Conservation (phyloP, 768 basidiomycete genomes). For the Psilocybe tampanensis region DNA sequence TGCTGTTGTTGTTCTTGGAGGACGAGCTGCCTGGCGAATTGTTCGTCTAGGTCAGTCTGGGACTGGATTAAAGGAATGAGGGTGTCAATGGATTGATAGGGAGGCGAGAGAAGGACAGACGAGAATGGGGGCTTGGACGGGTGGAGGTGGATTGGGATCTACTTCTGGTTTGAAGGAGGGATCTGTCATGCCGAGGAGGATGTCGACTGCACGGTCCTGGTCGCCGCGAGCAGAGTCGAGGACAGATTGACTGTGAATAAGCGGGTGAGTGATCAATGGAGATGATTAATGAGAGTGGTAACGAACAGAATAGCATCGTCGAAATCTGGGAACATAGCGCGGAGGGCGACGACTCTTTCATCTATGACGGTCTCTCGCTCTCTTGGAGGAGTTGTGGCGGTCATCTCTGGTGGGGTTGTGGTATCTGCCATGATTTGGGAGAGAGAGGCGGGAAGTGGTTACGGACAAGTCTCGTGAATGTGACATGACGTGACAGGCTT, state of each 20-base stretch:
- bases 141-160: slow-evolving; percentile 28
- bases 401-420: background rate
- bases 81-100: slow-evolving; percentile 3
- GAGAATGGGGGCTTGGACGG: slow-evolving; percentile 24
- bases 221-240: slow-evolving; percentile 72
- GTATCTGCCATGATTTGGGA: background rate
- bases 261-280: background rate
- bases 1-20: slow-evolving; percentile 59
- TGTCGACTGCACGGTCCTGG: slow-evolving; percentile 77
- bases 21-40: slow-evolving; percentile 72
- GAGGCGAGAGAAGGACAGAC: slow-evolving; percentile 20
- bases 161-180: slow-evolving; percentile 57
- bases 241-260: slow-evolving; percentile 62
- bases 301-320: slow-evolving; percentile 72
- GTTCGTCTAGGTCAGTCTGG: slow-evolving; percentile 78
- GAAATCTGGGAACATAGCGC: slow-evolving; percentile 80
- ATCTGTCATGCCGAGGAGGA: slow-evolving; percentile 84
- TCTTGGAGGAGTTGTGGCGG: background rate
- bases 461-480: slow-evolving; percentile 9
- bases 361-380: slow-evolving; percentile 33
- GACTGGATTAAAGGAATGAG: slow-evolving; percentile 31
- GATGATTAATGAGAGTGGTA: background rate
- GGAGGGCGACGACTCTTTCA: slow-evolving; percentile 55
- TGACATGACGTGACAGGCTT: slow-evolving; percentile 18
- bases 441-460: slow-evolving; percentile 1